These are phyloP conservation scores for Epichloe gansuensis DNA, from an alignment of 2,329 filamentous ascomycete genomes.

Conservation along the genomic window DNA sequence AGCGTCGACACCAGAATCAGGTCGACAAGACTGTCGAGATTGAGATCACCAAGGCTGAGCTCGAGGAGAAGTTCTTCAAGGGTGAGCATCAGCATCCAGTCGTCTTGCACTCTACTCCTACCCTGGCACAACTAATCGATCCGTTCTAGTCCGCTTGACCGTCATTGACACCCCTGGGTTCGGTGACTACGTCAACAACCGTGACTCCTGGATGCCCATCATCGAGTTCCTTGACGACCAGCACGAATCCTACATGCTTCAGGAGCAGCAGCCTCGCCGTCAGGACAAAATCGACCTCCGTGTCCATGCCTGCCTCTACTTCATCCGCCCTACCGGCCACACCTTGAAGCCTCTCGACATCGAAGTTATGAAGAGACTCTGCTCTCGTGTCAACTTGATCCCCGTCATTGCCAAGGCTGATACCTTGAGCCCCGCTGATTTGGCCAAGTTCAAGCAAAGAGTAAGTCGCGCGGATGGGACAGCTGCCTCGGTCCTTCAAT, in stretches of 20 bases:
- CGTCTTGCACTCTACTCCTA: background rate
- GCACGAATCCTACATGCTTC: constrained; percentile 99
- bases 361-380: constrained; percentile 99
- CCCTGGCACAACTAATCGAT: too few relatives aligned
- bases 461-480: constrained; percentile 38
- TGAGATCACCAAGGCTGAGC: constrained; percentile 98
- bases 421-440: constrained; percentile 83
- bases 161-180: constrained; percentile 99
- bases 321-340: constrained; percentile 96
- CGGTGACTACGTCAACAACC: constrained; percentile 99
- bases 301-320: constrained; percentile 97
- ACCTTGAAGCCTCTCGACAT: constrained; percentile 97
- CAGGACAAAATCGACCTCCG: constrained; percentile 98
- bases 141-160: constrained; percentile 69
- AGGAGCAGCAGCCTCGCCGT: constrained; percentile 97
- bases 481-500: background rate
- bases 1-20: constrained; percentile 98
- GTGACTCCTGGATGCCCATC: constrained; percentile 99
- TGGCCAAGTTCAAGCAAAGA: constrained; percentile 89
- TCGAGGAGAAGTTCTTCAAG: constrained; percentile 99
- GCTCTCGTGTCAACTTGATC: constrained; percentile 95
- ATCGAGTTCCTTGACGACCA: constrained; percentile 99
- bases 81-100: constrained; percentile 39
- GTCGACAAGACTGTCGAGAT: constrained; percentile 99
- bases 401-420: constrained; percentile 98